A percentile compares a stretch with the other conserved stretches of the same genome.
Conservation (phyloP, 1,284 basidiomycete genomes). For the Pseudozyma pruni region DNA sequence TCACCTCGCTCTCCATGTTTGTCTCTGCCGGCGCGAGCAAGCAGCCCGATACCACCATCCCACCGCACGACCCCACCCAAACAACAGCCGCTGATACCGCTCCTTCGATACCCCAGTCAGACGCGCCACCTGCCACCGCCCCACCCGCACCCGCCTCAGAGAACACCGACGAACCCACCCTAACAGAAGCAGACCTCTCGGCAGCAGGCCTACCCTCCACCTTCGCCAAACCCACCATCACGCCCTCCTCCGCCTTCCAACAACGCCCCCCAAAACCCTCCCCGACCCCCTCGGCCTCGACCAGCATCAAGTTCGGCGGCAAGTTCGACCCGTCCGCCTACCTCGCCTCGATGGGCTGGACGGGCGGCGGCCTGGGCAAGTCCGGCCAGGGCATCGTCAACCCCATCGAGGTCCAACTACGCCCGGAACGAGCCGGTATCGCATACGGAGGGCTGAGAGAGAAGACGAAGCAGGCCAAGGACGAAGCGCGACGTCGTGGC, state of each 20-base stretch:
- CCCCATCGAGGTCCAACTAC: slow-evolving; percentile 65
- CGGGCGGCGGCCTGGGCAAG: slow-evolving; percentile 64
- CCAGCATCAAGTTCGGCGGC: slow-evolving; percentile 49
- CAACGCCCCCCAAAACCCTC: slow-evolving; percentile 6
- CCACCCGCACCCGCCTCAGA: neutral
- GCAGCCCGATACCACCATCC: slow-evolving; percentile 14
- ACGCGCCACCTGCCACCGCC: neutral
- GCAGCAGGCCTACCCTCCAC: slow-evolving; percentile 31
- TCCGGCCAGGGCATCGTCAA: slow-evolving; percentile 63
- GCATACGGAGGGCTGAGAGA: slow-evolving; percentile 66
- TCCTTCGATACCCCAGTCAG: neutral
- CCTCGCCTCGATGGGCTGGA: slow-evolving; percentile 66
- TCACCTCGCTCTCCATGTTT: slow-evolving; percentile 52
- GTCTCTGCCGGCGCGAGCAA: slow-evolving; percentile 28
- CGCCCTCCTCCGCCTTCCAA: slow-evolving; percentile 38
- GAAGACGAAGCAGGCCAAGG: slow-evolving; percentile 59
- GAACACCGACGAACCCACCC: neutral
- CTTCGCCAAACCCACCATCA: slow-evolving; percentile 12
- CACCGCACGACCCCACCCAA: slow-evolving; percentile 2
- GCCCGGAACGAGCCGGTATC: slow-evolving; percentile 64
- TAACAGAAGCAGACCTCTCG: slow-evolving; percentile 2
- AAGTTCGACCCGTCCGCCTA: slow-evolving; percentile 63
- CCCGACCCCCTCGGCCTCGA: slow-evolving; percentile 1
- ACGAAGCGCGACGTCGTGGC: slow-evolving; percentile 54
- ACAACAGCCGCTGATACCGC: neutral